phyloP scores from a whole-genome alignment of 2,329 filamentous ascomycete species.

The Epichloe amarillans region DNA sequence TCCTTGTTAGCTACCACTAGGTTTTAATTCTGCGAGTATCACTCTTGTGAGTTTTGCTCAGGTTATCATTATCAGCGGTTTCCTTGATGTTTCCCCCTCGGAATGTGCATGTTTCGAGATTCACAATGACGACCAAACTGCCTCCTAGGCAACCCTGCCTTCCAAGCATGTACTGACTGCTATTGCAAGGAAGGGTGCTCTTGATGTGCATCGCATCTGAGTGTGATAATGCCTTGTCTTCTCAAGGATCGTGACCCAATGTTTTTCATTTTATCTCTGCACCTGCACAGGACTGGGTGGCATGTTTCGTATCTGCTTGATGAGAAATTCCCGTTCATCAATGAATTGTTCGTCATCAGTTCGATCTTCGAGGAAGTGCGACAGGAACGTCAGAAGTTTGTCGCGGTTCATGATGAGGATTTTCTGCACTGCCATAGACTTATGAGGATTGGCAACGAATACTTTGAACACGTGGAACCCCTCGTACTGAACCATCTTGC shows the following conservation, averaged over 20 bases:
- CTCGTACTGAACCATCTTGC: constrained; percentile 99
- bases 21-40: neutral
- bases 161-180: neutral
- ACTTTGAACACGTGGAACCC: constrained; percentile 99
- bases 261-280: constrained; percentile 23
- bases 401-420: constrained; percentile 95
- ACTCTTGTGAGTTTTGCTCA: neutral
- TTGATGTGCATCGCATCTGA: neutral
- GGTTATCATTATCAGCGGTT: neutral
- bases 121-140: neutral
- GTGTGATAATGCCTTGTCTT: neutral
- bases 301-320: constrained; percentile 78
- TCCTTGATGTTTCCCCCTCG: neutral
- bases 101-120: neutral
- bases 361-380: constrained; percentile 83
- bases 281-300: constrained; percentile 42
- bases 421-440: constrained; percentile 88
- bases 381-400: constrained; percentile 75
- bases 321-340: constrained; percentile 92
- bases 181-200: neutral
- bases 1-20: neutral
- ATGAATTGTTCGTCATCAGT: constrained; percentile 98
- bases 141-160: neutral
- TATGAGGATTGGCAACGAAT: constrained; percentile 96
- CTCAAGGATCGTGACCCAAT: neutral